Evolutionary conservation across 2,329 filamentous ascomycete species (phyloP).

Genomic region (Colletotrichum shisoi): DNA sequence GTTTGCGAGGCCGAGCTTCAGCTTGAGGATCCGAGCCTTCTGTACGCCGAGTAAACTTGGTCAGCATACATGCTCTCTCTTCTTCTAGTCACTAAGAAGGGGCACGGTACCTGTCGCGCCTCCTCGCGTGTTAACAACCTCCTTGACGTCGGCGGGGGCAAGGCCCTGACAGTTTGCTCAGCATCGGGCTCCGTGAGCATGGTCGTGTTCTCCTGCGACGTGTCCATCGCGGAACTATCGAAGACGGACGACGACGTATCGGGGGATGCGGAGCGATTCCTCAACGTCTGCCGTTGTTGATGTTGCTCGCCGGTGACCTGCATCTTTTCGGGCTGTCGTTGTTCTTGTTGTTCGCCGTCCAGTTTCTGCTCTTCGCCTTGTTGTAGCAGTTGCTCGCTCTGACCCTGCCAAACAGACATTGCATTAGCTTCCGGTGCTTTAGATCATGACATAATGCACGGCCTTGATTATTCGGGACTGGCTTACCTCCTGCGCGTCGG

Average conservation of each 20-base stretch:
- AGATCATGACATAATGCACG: background rate
- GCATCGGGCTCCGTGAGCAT: conserved; percentile 59
- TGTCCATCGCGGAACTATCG: conserved; percentile 58
- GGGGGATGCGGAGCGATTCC: conserved; percentile 43
- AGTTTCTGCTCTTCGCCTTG: conserved; percentile 1
- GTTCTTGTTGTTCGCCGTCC: conserved; percentile 11
- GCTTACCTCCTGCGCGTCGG: conserved; percentile 24
- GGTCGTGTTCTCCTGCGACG: conserved; percentile 56
- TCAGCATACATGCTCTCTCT: conserved; percentile 16
- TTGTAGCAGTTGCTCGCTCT: conserved; percentile 5
- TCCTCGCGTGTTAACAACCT: conserved; percentile 59
- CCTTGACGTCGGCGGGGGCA: conserved; percentile 40
- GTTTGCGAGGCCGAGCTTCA: conserved; percentile 74
- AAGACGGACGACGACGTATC: conserved; percentile 60
- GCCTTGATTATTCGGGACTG: too few species aligned
- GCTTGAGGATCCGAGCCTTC: conserved; percentile 70
- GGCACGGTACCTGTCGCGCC: conserved; percentile 57
- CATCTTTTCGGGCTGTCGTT: background rate
- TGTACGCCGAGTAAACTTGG: conserved; percentile 45
- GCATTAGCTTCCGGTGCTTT: conserved; percentile 11
- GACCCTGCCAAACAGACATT: conserved; percentile 1
- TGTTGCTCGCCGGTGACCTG: background rate
- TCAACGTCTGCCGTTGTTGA: conserved; percentile 9
- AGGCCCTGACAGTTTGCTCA: conserved; percentile 38
- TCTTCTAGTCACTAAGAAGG: background rate